Conservation (phyloP, 179 eudicot species). For the Camellia oleifera region DNA sequence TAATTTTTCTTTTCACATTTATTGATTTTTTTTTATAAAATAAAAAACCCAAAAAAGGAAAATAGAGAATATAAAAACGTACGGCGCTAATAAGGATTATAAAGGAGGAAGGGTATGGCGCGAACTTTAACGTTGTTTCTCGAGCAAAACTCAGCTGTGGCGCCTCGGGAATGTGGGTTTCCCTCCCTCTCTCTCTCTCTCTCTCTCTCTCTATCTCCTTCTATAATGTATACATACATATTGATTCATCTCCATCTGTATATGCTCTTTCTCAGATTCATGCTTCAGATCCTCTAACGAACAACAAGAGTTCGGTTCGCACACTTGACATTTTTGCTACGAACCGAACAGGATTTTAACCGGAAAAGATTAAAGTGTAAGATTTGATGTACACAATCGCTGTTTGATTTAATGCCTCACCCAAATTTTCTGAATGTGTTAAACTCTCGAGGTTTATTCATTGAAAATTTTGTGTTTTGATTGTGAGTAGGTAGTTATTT, state of each 20-base stretch:
- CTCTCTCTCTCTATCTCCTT: too few species aligned
- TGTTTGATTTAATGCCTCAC: too few species aligned
- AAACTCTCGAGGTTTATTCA: not conserved
- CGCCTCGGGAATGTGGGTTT: slow-evolving; percentile 4
- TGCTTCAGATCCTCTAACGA: not conserved
- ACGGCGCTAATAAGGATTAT: not conserved
- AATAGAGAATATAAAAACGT: not conserved
- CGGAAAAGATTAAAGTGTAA: too few species aligned
- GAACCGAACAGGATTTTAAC: not conserved
- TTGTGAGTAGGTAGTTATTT: not conserved
- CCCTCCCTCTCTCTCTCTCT: not conserved
- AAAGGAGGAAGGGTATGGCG: slow-evolving; percentile 16
- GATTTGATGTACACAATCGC: too few species aligned
- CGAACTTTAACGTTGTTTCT: slow-evolving; percentile 16
- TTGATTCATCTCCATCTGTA: not conserved
- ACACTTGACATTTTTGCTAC: not conserved
- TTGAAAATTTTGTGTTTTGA: not conserved
- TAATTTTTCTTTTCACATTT: too few species aligned
- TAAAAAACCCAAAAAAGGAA: too few species aligned
- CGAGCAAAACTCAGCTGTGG: slow-evolving; percentile 14
- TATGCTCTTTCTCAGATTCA: not conserved
- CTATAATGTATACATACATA: too few species aligned
- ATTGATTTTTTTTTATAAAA: too few species aligned
- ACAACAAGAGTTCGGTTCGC: not conserved
- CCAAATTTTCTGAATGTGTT: not conserved